Evolutionary conservation across 2,329 filamentous ascomycete genomes (phyloP), one percentile per base, ranked within the genome.

Genomic region (Xylariaceae sp.): DNA sequence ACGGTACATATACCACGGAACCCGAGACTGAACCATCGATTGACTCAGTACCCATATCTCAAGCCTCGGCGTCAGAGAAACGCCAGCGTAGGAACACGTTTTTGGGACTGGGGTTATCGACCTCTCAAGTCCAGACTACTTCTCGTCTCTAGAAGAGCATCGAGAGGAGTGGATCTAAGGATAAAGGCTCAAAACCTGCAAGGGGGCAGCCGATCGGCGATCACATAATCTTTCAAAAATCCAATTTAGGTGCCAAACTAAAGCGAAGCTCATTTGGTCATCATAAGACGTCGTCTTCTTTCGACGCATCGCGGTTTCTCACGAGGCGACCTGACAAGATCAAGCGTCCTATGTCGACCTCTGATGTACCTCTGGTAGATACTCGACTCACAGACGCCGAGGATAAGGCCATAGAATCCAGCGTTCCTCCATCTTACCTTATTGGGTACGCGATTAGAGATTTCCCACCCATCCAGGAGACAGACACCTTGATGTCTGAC

Each of bases 261-360:
- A 71, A 70, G 63, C 69, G 68, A 15, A 70, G 59, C 49, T 70
- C 70, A 2, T 47, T 67, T 8, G 63, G 67, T 3, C 66, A 67
- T 39, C 69, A 71, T 48, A 72, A 70, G 60, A 56, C 61, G 53
- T 64, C 62, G 17, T 61, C 61, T 47, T 70, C 67, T 1, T 62
- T 72, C 6, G 66, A 71, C 52, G 55, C 66, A 13, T 67, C 69
- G 47, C 64, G 59, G 30, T 50, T 70, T 23, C 55, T 68, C 6
- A 13, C 17, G 5, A 45, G 59, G 8, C 58, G 59, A 15, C 37
- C 53, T 4, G 30, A 35, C 18, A 64, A 57, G 44, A 53, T 62
- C 17, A 62, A 65, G 47, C 68, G 70, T 10, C 68, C 69, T 34
- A 52, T 62, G 53, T 71, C 69, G 6, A 72, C 69, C 53, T 71